Percentiles rank a stretch among this genome's conserved stretches.
These are phyloP conservation scores for Passiflora organensis DNA, from an alignment of 345 rosid genomes.

Conservation along the genomic window DNA sequence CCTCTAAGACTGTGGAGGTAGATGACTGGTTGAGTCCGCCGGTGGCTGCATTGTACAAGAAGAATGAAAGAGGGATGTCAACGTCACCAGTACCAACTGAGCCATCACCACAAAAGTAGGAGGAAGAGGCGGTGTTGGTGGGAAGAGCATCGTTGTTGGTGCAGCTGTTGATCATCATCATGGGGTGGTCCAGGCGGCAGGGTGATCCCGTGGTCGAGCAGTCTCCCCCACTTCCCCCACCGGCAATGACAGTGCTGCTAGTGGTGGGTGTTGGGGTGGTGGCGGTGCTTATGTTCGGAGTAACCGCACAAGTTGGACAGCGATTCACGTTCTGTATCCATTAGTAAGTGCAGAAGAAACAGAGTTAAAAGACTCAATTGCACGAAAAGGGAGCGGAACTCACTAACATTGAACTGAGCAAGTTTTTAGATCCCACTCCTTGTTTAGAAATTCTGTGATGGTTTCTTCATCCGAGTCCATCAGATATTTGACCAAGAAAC, in stretches of 20 bases:
- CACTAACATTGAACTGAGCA: too few species aligned
- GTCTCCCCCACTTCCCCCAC: slow-evolving; percentile 21
- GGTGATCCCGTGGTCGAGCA: slow-evolving; percentile 38
- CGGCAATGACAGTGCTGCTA: slow-evolving; percentile 25
- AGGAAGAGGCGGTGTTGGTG: slow-evolving; percentile 1
- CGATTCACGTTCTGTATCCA: slow-evolving; percentile 18
- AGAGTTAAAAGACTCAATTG: background rate
- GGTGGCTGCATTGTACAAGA: slow-evolving; percentile 15
- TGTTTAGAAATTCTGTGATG: too few species aligned
- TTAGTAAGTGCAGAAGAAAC: background rate
- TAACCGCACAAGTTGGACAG: slow-evolving; percentile 35
- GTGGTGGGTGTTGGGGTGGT: slow-evolving; percentile 24
- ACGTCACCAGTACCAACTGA: background rate
- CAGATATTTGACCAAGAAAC: too few species aligned
- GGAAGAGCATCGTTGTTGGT: background rate
- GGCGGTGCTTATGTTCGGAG: slow-evolving; percentile 15
- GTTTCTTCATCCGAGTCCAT: too few species aligned
- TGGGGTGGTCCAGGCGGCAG: slow-evolving; percentile 10
- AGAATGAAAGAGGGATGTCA: slow-evolving; percentile 29
- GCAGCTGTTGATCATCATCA: background rate
- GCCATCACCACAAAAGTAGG: slow-evolving; percentile 5
- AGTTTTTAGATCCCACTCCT: too few species aligned
- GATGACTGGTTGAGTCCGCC: slow-evolving; percentile 3
- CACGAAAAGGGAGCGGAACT: too few species aligned
- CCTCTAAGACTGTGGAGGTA: background rate